Conservation (phyloP, 2,329 filamentous ascomycete genomes). For the Ophiostoma fasciatum region DNA sequence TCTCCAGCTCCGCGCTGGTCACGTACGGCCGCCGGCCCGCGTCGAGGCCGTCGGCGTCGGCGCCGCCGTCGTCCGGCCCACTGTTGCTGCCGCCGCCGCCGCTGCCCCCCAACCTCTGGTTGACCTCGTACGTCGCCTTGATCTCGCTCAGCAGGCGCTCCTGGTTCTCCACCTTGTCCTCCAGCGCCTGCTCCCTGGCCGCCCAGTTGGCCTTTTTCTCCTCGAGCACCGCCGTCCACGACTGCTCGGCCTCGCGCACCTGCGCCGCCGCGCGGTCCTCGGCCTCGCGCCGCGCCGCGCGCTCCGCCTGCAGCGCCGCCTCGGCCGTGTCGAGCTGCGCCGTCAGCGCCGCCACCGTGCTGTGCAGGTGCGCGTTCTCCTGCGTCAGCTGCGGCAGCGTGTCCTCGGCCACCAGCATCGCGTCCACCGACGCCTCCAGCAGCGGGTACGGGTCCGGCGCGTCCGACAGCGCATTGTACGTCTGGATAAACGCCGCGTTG, state of each 20-base stretch:
- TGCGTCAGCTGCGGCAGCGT: slow-evolving; percentile 77
- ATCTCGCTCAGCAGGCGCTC: slow-evolving; percentile 85
- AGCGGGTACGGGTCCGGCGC: slow-evolving; percentile 92
- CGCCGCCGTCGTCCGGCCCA: slow-evolving; percentile 9
- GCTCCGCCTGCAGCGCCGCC: slow-evolving; percentile 63
- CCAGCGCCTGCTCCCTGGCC: slow-evolving; percentile 72
- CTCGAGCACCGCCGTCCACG: slow-evolving; percentile 77
- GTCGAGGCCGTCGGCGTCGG: slow-evolving; percentile 23
- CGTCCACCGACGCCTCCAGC: slow-evolving; percentile 90
- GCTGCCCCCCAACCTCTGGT: slow-evolving; percentile 67
- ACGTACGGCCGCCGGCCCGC: slow-evolving; percentile 48
- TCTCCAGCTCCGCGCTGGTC: slow-evolving; percentile 80
- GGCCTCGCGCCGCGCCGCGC: slow-evolving; percentile 53
- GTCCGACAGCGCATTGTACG: slow-evolving; percentile 88
- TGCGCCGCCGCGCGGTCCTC: slow-evolving; percentile 64
- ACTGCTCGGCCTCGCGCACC: slow-evolving; percentile 78
- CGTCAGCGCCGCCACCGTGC: slow-evolving; percentile 59
- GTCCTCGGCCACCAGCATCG: slow-evolving; percentile 81
- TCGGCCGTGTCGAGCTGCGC: slow-evolving; percentile 74
- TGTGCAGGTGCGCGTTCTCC: slow-evolving; percentile 79
- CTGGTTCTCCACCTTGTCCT: slow-evolving; percentile 90
- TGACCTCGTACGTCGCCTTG: slow-evolving; percentile 95
- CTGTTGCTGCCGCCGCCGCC: slow-evolving; percentile 29
- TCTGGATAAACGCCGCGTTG: slow-evolving; percentile 81
- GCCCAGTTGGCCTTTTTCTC: slow-evolving; percentile 97